Evolutionary conservation across 2,329 filamentous ascomycete genomes (phyloP).

Genomic region (Lojkania enalia): DNA sequence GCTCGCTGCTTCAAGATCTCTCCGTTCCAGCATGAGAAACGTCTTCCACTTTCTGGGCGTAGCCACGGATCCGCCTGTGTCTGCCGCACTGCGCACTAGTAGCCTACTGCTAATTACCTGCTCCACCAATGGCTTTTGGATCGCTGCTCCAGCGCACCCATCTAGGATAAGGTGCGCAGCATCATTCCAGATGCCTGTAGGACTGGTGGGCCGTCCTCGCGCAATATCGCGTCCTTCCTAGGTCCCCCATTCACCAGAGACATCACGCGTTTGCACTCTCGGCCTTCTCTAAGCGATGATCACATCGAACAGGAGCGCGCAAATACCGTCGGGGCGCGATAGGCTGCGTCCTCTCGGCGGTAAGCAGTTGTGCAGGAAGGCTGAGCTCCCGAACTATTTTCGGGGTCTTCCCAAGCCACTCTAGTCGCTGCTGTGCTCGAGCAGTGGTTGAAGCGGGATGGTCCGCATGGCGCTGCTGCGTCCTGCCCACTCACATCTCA

Average conservation of each 20-base stretch:
- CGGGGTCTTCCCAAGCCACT: conserved; percentile 32
- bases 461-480: conserved; percentile 40
- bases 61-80: conserved; percentile 10
- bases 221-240: background rate
- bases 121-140: conserved; percentile 6
- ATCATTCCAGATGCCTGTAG: no score
- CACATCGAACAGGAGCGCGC: no score
- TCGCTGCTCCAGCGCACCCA: background rate
- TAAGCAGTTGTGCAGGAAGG: background rate
- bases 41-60: conserved; percentile 24
- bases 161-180: background rate
- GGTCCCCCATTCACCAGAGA: background rate
- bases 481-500: conserved; percentile 11
- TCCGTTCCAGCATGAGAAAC: background rate
- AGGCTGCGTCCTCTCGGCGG: background rate
- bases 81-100: conserved; percentile 11
- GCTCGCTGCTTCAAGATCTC: conserved; percentile 5
- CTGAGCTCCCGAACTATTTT: background rate
- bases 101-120: background rate
- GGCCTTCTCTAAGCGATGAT: background rate
- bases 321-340: no score
- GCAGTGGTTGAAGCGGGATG: conserved; percentile 38
- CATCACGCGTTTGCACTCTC: background rate
- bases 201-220: conserved; percentile 3
- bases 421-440: conserved; percentile 22